These are phyloP conservation scores for Ogataea glucozyma DNA, from an alignment of 805 yeast species.

Conservation along the genomic window DNA sequence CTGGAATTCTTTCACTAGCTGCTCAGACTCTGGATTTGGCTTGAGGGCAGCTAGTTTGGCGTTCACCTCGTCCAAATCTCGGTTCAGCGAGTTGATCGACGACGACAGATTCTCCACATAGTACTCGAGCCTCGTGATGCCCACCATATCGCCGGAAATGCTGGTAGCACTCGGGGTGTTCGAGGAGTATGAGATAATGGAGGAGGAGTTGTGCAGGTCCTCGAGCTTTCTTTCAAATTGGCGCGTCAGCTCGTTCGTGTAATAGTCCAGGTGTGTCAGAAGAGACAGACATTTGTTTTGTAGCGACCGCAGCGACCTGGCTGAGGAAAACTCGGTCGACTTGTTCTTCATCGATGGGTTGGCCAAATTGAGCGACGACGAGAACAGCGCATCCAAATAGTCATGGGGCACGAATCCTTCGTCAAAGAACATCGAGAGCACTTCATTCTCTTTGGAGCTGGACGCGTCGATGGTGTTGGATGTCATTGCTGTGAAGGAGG, in stretches of 20 bases:
- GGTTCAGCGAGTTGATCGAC: slow-evolving; percentile 56
- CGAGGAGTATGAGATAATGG: slow-evolving; percentile 45
- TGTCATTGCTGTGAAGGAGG: too few species aligned
- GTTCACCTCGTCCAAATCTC: slow-evolving; percentile 42
- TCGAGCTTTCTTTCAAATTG: slow-evolving; percentile 53
- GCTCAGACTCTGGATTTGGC: slow-evolving; percentile 12
- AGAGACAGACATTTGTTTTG: slow-evolving; percentile 52
- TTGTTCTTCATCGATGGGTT: slow-evolving; percentile 18
- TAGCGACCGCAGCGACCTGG: slow-evolving; percentile 39
- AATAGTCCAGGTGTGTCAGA: slow-evolving; percentile 60
- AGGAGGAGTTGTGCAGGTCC: slow-evolving; percentile 50
- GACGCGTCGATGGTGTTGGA: slow-evolving; percentile 2
- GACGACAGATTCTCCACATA: slow-evolving; percentile 61
- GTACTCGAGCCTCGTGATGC: slow-evolving; percentile 63
- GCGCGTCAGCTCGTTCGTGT: slow-evolving; percentile 56
- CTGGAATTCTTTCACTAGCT: slow-evolving; percentile 40
- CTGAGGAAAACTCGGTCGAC: slow-evolving; percentile 35
- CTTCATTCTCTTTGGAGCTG: slow-evolving; percentile 35
- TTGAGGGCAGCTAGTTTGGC: slow-evolving; percentile 23
- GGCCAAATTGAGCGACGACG: slow-evolving; percentile 36
- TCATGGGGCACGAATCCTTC: slow-evolving; percentile 63
- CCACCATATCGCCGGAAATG: slow-evolving; percentile 25
- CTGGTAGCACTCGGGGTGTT: slow-evolving; percentile 6
- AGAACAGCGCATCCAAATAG: slow-evolving; percentile 62
- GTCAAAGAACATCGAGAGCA: slow-evolving; percentile 68